Conservation (phyloP, 306 rosid genomes). For the Prunus persica region Prunus_persica_NCBIv2 NC_034014.1:394001-394500, state of each 20-base stretch:
- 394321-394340: constrained; percentile 88
- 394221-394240: neutral
- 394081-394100: constrained; percentile 88
- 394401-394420: constrained; percentile 20
- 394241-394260: neutral
- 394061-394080: constrained; percentile 61
- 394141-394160: constrained; percentile 72
- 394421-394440: constrained; percentile 21
- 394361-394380: constrained; percentile 94
- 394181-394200: constrained; percentile 53
- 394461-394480: neutral
- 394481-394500: neutral
- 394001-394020: constrained; percentile 46
- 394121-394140: constrained; percentile 80
- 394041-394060: constrained; percentile 48
- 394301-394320: constrained; percentile 51
- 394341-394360: constrained; percentile 88
- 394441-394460: constrained; percentile 1
- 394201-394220: constrained; percentile 1
- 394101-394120: constrained; percentile 81
- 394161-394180: constrained; percentile 64
- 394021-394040: constrained; percentile 41
- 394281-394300: neutral
- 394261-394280: neutral
- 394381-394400: constrained; percentile 89